These are phyloP conservation scores for Fusarium stilboides DNA, from an alignment of 2,329 filamentous ascomycete genomes.

Conservation along the genomic window DNA sequence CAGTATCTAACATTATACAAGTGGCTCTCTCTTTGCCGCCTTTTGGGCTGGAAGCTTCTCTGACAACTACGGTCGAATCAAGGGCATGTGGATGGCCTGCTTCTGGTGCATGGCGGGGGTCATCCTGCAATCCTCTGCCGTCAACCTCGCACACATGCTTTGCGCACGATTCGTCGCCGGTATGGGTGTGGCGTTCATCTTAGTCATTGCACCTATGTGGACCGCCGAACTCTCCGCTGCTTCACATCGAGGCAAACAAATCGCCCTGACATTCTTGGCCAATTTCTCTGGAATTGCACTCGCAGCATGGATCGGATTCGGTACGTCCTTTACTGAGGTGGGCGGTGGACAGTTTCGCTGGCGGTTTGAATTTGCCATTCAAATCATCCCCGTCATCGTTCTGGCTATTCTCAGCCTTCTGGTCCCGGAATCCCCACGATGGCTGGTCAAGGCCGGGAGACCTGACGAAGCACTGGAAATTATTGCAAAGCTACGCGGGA, in stretches of 20 bases:
- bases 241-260: slow-evolving; percentile 59
- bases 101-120: slow-evolving; percentile 64
- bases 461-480: slow-evolving; percentile 14
- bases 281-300: slow-evolving; percentile 65
- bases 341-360: slow-evolving; percentile 15
- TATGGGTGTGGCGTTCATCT: slow-evolving; percentile 66
- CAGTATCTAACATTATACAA: not conserved
- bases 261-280: slow-evolving; percentile 65
- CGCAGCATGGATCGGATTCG: slow-evolving; percentile 57
- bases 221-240: slow-evolving; percentile 64
- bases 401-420: slow-evolving; percentile 7
- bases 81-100: slow-evolving; percentile 54
- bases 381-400: slow-evolving; percentile 7
- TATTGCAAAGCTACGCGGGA: slow-evolving; percentile 4
- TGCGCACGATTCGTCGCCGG: slow-evolving; percentile 65
- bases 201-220: slow-evolving; percentile 63
- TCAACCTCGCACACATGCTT: slow-evolving; percentile 63
- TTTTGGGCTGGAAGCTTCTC: slow-evolving; percentile 37
- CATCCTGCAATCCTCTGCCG: slow-evolving; percentile 61
- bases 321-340: slow-evolving; percentile 47
- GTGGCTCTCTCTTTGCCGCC: slow-evolving; percentile 51
- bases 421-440: slow-evolving; percentile 7
- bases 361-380: slow-evolving; percentile 18
- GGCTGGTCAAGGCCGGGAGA: slow-evolving; percentile 19
- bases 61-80: slow-evolving; percentile 61